Evolutionary conservation across 106 monocot genomes (phyloP), one percentile per base, ranked within the genome.

Genomic region (Allium fistulosum): DNA sequence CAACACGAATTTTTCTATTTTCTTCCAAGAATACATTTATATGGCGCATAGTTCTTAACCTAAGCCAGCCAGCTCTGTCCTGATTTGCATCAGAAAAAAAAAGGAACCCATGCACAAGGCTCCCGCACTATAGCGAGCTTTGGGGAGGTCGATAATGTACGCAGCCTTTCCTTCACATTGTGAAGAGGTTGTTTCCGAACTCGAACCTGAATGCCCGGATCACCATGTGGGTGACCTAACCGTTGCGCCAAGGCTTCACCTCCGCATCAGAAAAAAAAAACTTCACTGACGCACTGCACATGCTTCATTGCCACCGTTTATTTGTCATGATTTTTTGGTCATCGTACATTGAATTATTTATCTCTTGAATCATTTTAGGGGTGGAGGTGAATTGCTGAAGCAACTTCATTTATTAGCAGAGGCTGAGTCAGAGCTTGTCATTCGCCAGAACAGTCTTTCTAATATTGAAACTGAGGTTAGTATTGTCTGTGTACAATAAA

Each of bases 351-450:
- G 37, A 5, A 37, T 37, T 37, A 37, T 37, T 66, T 15, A 57
- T 56, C 49, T 63, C 52, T 53, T 48, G n/a, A 7, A 61, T 80
- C 37, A 22, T 65, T 75, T 56, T 66, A 97, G 97, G 69, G 84
- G 84, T 57, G 86, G 92, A 62, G 89, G 89, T 59, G 89, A 92
- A 71, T 64, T 97, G 37, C 65, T 97, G 56, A 80, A 79, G 71
- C 81, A 92, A 69, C 88, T 97, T 76, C 86, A 89, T 75, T 83
- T 71, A 57, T 76, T 97, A 68, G 79, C 84, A 68, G 81, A 85
- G 48, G 87, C 86, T n/a, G 97, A 97, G 79, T 76, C 84, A 64
- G 80, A 84, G 48, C 88, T 97, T 56, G 57, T 46, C 18, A 37
- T 69, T 77, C 82, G 79, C 76, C 78, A 87, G 57, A 75, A 66